These are phyloP conservation scores for Osmanthus fragrans DNA, from an alignment of 257 asterid genomes.

Conservation along the genomic window DNA sequence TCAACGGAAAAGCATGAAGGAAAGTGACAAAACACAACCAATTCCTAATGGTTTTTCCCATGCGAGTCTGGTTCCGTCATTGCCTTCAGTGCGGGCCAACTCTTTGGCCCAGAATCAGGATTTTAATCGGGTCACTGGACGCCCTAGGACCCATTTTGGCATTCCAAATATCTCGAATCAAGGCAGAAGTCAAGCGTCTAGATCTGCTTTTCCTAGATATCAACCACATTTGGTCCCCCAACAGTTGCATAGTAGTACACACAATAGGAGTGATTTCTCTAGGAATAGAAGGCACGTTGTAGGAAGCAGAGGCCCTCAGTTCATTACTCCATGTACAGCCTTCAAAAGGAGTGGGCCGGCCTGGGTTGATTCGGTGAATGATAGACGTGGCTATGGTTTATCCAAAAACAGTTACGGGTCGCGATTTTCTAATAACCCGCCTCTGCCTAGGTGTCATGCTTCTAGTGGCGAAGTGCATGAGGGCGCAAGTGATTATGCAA, in stretches of 20 bases:
- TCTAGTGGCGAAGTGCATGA: not conserved
- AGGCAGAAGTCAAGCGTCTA: conserved; percentile 28
- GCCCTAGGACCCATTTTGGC: conserved; percentile 34
- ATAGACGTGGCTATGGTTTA: conserved; percentile 19
- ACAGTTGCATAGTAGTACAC: conserved; percentile 24
- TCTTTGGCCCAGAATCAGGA: conserved; percentile 27
- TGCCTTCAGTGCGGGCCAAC: conserved; percentile 23
- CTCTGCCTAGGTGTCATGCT: conserved; percentile 28
- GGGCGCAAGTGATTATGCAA: conserved; percentile 1
- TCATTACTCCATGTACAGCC: conserved; percentile 29
- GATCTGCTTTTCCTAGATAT: conserved; percentile 29
- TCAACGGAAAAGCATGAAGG: conserved; percentile 54
- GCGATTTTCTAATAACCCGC: conserved; percentile 27
- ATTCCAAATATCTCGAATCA: conserved; percentile 26
- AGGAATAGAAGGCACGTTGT: conserved; percentile 30
- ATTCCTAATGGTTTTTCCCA: conserved; percentile 6
- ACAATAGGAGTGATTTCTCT: conserved; percentile 18
- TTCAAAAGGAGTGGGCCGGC: conserved; percentile 33
- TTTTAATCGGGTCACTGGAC: conserved; percentile 23
- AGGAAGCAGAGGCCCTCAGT: conserved; percentile 34
- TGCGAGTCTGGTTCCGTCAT: not conserved
- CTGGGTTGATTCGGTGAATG: conserved; percentile 23
- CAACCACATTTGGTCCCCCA: conserved; percentile 25
- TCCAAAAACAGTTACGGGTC: not conserved
- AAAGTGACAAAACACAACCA: conserved; percentile 22